Percentiles rank a stretch among this genome's conserved stretches.
These are phyloP conservation scores for Hemileccinum impolitum DNA, from an alignment of 768 basidiomycete species.

Conservation along the genomic window DNA sequence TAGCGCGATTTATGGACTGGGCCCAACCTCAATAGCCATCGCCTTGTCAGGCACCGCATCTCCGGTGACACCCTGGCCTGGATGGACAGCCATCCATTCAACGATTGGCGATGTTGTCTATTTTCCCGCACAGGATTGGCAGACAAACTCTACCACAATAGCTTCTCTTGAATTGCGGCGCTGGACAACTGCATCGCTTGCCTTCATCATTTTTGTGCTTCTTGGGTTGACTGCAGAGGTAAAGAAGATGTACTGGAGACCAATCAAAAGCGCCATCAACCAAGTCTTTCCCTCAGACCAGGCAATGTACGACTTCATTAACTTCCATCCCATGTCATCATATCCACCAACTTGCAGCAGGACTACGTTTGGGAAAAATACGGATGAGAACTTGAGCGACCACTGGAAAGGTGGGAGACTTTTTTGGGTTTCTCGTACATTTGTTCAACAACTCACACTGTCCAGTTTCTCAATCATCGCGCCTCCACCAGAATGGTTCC, in stretches of 20 bases:
- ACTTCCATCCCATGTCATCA: not conserved
- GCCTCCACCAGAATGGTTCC: not conserved
- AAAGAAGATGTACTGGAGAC: constrained; percentile 11
- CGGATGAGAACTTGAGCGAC: not conserved
- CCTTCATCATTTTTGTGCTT: constrained; percentile 14
- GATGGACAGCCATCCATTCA: constrained; percentile 18
- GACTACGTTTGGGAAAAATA: not conserved
- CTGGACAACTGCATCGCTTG: constrained; percentile 13
- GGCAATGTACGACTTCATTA: not conserved
- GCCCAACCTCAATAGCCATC: constrained; percentile 13
- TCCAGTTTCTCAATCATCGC: not conserved
- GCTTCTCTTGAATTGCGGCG: constrained; percentile 13
- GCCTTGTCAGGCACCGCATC: not conserved
- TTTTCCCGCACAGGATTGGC: constrained; percentile 11
- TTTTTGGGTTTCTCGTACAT: not conserved
- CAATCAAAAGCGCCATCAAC: not conserved
- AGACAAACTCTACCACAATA: not conserved
- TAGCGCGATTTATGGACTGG: constrained; percentile 8
- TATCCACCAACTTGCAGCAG: not conserved
- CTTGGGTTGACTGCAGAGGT: constrained; percentile 16
- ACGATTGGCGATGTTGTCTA: constrained; percentile 5
- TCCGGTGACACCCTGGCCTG: constrained; percentile 19
- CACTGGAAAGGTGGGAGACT: constrained; percentile 2
- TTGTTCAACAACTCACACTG: not conserved
- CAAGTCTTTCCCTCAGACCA: not conserved